Conservation (phyloP, 441 rosid genomes). For the Jatropha podagrica region DNA sequence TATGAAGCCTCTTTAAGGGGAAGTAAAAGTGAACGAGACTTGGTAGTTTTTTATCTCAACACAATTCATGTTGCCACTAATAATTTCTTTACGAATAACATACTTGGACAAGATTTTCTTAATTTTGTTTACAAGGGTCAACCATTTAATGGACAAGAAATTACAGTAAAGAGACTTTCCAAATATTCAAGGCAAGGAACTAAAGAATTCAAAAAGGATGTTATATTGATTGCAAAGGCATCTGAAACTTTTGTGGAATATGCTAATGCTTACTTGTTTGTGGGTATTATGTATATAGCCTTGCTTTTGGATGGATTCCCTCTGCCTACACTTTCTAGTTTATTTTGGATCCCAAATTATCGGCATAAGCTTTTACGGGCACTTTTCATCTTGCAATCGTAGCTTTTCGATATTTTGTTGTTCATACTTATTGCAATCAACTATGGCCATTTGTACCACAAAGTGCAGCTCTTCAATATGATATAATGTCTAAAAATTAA, state of each 20-base stretch:
- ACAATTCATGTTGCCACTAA: constrained; percentile 23
- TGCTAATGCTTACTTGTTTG: too few relatives aligned
- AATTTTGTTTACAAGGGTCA: constrained; percentile 42
- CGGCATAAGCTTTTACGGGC: constrained; percentile 41
- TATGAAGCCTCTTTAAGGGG: not conserved
- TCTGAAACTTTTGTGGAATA: too few relatives aligned
- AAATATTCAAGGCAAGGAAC: constrained; percentile 52
- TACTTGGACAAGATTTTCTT: constrained; percentile 38
- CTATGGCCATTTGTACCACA: constrained; percentile 87
- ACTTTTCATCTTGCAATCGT: constrained; percentile 62
- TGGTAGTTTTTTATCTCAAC: not conserved
- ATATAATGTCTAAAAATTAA: constrained; percentile 51
- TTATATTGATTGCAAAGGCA: constrained; percentile 44
- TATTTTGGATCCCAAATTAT: too few relatives aligned
- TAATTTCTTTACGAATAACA: constrained; percentile 22
- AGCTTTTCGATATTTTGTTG: constrained; percentile 82
- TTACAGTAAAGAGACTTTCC: constrained; percentile 61
- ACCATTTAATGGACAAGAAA: constrained; percentile 40
- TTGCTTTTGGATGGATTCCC: too few relatives aligned
- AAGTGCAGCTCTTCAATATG: constrained; percentile 80
- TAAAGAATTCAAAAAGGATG: constrained; percentile 11
- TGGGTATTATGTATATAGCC: too few relatives aligned
- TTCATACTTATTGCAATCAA: constrained; percentile 69
- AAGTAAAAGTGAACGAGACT: not conserved
- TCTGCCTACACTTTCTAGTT: constrained; percentile 46